Base-by-base conservation (phyloP, 768 basidiomycete species). In the Serendipita indica region DNA sequence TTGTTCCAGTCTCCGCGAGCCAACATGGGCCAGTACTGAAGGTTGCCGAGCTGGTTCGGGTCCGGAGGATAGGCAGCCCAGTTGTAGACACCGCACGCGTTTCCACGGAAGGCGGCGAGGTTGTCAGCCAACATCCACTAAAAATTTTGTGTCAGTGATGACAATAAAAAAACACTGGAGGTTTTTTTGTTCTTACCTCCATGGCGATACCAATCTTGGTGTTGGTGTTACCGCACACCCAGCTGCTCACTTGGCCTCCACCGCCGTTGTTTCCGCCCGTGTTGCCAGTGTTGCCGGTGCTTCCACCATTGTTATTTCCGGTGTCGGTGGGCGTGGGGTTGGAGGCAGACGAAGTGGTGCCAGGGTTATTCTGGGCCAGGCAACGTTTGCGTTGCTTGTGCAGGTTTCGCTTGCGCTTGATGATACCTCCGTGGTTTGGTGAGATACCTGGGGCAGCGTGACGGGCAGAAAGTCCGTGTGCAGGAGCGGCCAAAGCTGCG, bases 301-400 rank as follows among this genome's bases (percentile, higher is more conserved):
- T 37, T 22, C n/a, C n/a, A 28, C n/a, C 32, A 28, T 54, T 54
- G 30, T 54, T 54, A 7, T 16, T 20, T 22, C 49, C 49, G 7
- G 16, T 54, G 30, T 25, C 30, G 30, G 49, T 25, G 30, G 49
- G 49, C 20, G 22, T 27, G 30, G 3, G 16, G 4, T 16, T 25
- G 1, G 30, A 20, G 10, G 49, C 20, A n/a, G 14, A 14, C 7
- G 13, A 13, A 7, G 49, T n/a, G 5, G 49, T 10, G 20, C 16
- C 30, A 10, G 22, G 16, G 27, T 43, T 43, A 25, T 43, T 43
- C 30, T 54, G 49, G 22, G 49, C 49, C 7, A 54, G 7, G 49
- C 49, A 54, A n/a, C 49, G 12, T 28, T 54, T 54, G 20, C 49
- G 20, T 6, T 54, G 4, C 49, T 54, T 54, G 49, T 54, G 49